A percentile compares a stretch with the other conserved stretches of the same genome.
Conservation (phyloP, 257 asterid species). For the Ehretia macrophylla region DNA sequence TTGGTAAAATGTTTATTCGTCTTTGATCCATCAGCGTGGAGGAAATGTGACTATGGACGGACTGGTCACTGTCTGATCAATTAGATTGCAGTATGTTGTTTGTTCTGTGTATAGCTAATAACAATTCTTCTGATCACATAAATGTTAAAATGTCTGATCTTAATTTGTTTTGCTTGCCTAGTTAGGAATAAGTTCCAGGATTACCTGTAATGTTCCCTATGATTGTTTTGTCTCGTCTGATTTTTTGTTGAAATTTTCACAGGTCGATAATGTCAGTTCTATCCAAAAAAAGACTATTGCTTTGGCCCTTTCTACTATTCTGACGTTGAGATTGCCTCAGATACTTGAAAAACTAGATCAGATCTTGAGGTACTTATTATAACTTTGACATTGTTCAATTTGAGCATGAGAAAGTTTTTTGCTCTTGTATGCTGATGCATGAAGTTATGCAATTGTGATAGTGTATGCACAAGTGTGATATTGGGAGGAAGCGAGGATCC, state of each 20-base stretch:
- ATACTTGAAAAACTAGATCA: slow-evolving; percentile 90
- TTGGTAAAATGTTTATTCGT: no score
- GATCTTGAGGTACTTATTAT: slow-evolving; percentile 64
- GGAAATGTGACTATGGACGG: no score
- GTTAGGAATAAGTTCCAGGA: neutral
- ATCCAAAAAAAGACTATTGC: slow-evolving; percentile 70
- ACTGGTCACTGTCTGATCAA: no score
- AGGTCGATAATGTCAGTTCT: slow-evolving; percentile 76
- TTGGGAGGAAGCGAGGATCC: slow-evolving; percentile 74
- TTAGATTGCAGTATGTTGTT: no score
- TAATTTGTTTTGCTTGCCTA: neutral
- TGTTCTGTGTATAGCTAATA: no score
- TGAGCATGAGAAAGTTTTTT: no score
- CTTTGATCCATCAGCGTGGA: no score
- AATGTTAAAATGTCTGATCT: neutral
- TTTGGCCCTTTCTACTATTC: slow-evolving; percentile 73
- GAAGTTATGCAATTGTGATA: slow-evolving; percentile 27
- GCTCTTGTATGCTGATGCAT: slow-evolving; percentile 12
- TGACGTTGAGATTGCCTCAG: slow-evolving; percentile 83
- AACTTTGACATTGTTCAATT: slow-evolving; percentile 9
- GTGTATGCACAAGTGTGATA: slow-evolving; percentile 84
- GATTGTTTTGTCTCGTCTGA: neutral
- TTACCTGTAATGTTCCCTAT: neutral
- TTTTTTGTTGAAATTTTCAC: slow-evolving; percentile 17
- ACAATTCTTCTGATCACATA: neutral